Conservation (phyloP, 257 asterid species). For the Petrea volubilis region DNA sequence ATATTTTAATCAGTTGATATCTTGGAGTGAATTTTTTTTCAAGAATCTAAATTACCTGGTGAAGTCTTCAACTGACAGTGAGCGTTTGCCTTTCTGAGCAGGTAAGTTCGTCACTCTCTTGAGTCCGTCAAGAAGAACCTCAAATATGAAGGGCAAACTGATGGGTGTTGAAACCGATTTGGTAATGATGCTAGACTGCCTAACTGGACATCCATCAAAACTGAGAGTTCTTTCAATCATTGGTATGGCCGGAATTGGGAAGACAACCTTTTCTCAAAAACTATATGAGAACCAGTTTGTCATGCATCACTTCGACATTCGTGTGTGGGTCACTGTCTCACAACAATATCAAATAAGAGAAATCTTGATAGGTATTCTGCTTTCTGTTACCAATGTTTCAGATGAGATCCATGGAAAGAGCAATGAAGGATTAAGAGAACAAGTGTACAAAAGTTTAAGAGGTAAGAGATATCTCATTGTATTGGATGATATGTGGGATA, state of each 20-base stretch:
- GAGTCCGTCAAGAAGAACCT: not conserved
- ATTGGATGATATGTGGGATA: slow-evolving; percentile 38
- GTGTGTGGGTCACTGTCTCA: slow-evolving; percentile 9
- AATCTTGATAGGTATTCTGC: slow-evolving; percentile 13
- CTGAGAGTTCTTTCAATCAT: not conserved
- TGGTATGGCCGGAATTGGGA: slow-evolving; percentile 24
- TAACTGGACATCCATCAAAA: not conserved
- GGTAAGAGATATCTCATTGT: slow-evolving; percentile 27
- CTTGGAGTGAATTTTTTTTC: not conserved
- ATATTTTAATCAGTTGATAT: not conserved
- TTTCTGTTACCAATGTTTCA: not conserved
- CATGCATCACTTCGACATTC: slow-evolving; percentile 4
- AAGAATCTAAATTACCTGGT: too few relatives aligned
- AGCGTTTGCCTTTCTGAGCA: not conserved
- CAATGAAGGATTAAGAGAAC: slow-evolving; percentile 14
- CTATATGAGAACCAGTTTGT: slow-evolving; percentile 7
- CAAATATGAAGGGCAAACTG: not conserved
- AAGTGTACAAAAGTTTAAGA: slow-evolving; percentile 11
- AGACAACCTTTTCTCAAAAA: not conserved
- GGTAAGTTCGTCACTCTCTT: not conserved
- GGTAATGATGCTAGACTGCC: not conserved
- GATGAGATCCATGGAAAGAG: not conserved
- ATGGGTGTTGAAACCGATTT: slow-evolving; percentile 10
- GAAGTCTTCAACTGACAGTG: not conserved
- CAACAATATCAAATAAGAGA: not conserved